Percentiles rank a stretch among this genome's conserved stretches.
Evolutionary conservation across 169 alveolate species (phyloP).

Genomic region (Plasmodium ovale): DNA sequence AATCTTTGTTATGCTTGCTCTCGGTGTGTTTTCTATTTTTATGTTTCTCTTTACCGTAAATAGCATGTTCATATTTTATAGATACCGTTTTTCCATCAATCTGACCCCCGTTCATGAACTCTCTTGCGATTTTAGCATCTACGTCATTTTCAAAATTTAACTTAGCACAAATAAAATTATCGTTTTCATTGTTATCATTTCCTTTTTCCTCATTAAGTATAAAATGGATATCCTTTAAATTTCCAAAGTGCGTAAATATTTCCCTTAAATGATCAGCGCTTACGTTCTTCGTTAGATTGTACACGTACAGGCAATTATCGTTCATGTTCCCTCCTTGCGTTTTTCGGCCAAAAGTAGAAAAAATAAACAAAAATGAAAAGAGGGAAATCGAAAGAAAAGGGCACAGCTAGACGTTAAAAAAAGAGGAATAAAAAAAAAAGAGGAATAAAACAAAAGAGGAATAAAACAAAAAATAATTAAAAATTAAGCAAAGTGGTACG

Average conservation of each 20-base stretch:
- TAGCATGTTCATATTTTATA: slow-evolving; percentile 37
- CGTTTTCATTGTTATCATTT: not conserved
- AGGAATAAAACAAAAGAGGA: too few relatives aligned
- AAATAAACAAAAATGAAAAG: too few relatives aligned
- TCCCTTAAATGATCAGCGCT: slow-evolving; percentile 52
- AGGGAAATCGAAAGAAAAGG: too few relatives aligned
- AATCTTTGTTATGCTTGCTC: not conserved
- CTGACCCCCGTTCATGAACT: slow-evolving; percentile 61
- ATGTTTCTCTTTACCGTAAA: not conserved
- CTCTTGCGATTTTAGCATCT: slow-evolving; percentile 45
- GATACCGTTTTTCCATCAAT: slow-evolving; percentile 65
- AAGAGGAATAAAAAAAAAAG: too few relatives aligned
- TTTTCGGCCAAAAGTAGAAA: too few relatives aligned
- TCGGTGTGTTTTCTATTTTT: not conserved
- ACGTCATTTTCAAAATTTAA: slow-evolving; percentile 36
- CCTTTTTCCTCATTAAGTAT: slow-evolving; percentile 23
- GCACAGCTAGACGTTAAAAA: too few relatives aligned
- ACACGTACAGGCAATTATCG: slow-evolving; percentile 21
- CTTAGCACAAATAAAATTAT: slow-evolving; percentile 14
- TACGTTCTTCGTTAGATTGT: slow-evolving; percentile 41
- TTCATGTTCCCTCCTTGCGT: slow-evolving; percentile 11
- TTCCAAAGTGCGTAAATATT: slow-evolving; percentile 61
- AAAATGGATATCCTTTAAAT: slow-evolving; percentile 24
- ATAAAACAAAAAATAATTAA: too few relatives aligned
- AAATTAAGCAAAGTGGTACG: too few relatives aligned